Evolutionary conservation across 139 green algal species (phyloP), one percentile per base, ranked within the genome.

Genomic region (Coccomyxa sp.): DNA sequence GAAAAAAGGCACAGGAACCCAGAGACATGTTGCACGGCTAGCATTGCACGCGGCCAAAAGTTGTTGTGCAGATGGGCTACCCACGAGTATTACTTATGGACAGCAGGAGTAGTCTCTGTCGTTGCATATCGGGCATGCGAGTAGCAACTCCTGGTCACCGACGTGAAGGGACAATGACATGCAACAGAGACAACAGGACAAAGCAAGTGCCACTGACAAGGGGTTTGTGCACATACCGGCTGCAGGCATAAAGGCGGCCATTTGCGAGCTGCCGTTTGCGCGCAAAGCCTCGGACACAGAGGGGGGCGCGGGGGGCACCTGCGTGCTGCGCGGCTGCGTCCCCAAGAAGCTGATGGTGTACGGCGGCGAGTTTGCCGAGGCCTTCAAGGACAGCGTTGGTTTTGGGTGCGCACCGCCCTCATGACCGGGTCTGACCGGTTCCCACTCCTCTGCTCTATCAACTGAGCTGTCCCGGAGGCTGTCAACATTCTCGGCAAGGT

Each of bases 321-420:
- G 97, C 87, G 97, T 99, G 57, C 93, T 99, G 82, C 90, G 97
- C 11, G 97, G 97, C 51, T 99, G 97, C 88, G 97, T 99, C 75
- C 97, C 97, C 76, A 99, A 99, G 89, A 99, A 99, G 93, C 92
- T 99, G 17, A 93, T 99, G 84, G 96, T 99, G 80, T 99, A 96
- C 68, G 95, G 92, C 75, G 89, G 85, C 7, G 88, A 95, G 81
- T 99, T 96, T 85, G 82, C 90, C 14, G 90, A 96, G 28, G 81
- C 92, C 32, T 98, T 99, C 85, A 82, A 90, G 57, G 94, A 97
- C 79, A 91, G 90, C 63, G 66, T 84, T 7, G 97, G 95, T 32
- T 99, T 99, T 85, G 94, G 94, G n/a, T 97, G 92, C 91, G 71
- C 27, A 58, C 21, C 17, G 1, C 77, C 25, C 15, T 67, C 0